Evolutionary conservation across 495 filamentous ascomycete species (phyloP), one percentile per base, ranked within the genome.

Genomic region (Lindgomyces ingoldianus): DNA sequence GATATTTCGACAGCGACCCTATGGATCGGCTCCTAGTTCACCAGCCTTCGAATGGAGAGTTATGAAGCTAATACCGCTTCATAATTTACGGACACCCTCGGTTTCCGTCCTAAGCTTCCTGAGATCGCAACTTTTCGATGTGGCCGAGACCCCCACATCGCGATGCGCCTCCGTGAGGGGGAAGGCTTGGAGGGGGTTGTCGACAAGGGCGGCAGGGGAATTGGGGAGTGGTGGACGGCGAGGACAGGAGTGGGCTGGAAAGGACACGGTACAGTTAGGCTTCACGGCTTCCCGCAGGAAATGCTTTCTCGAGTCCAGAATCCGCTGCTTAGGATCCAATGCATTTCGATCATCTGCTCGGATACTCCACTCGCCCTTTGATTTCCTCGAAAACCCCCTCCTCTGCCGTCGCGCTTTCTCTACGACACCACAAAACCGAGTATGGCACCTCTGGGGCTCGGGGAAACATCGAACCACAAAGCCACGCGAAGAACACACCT

Each of bases 401-500:
- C 19, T n/a, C 12, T 18, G 49, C 41, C 57, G 51, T 27, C 50
- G 67, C 3, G 14, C 57, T 4, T 66, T 70, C 39, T 62, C 67
- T 14, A 59, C 55, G 11, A 62, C 62, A 22, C 25, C 21, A n/a
- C 29, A 44, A 57, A 69, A 61, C 16, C 6, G 51, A 30, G 48
- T 10, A 12, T 73, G 71, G 68, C 47, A 50, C 26, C 41, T 56
- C 18, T 60, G 46, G 45, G 63, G 49, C 8, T 9, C 25, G 30
- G 47, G 24, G 24, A 60, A 63, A 42, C 33, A 57, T n/a, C 50
- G 16, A 19, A 11, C 19, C 2, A 33, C 48, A 49, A 27, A 12
- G 48, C 52, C 2, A 29, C 45, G 8, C 33, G 33, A 14, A 58
- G 9, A 42, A 81, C 52, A 77, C 79, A 81, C 42, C 54, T 79